These are phyloP conservation scores for Diaporthe sp. DNA, from an alignment of 2,329 filamentous ascomycete genomes.

Conservation along the genomic window DNA sequence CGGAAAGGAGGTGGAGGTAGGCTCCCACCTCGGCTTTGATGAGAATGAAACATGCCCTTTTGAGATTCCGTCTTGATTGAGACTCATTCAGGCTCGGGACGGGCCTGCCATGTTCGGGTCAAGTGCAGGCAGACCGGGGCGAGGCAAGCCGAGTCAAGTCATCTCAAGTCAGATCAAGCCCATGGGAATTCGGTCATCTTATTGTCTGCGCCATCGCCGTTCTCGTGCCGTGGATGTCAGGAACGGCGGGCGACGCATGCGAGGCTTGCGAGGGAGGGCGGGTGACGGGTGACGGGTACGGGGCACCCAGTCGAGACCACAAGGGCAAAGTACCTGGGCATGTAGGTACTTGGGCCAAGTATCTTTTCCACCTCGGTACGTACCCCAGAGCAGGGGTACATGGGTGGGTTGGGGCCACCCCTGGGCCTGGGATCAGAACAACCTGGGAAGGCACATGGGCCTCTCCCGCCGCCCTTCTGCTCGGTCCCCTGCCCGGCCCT, in stretches of 20 bases:
- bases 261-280: constrained; percentile 27
- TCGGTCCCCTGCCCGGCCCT: constrained; percentile 25
- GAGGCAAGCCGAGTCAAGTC: not conserved
- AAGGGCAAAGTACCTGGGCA: not conserved
- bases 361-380: not conserved
- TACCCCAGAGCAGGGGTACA: constrained; percentile 21
- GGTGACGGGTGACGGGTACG: constrained; percentile 22
- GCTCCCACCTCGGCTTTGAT: not conserved
- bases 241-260: constrained; percentile 22
- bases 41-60: constrained; percentile 8
- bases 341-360: constrained; percentile 22
- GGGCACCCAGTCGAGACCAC: not conserved
- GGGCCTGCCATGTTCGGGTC: not conserved
- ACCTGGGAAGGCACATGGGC: constrained; percentile 33
- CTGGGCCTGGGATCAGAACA: constrained; percentile 25
- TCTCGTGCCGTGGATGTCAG: constrained; percentile 22
- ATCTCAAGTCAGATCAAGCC: not conserved
- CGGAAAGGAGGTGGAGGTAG: not conserved
- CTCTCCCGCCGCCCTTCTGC: constrained; percentile 24
- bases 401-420: constrained; percentile 8
- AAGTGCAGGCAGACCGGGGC: not conserved
- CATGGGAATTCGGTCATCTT: constrained; percentile 16
- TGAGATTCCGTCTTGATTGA: constrained; percentile 13
- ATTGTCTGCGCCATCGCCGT: constrained; percentile 16
- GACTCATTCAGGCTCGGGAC: not conserved